Evolutionary conservation across 768 basidiomycete species (phyloP), one percentile per base, ranked within the genome.

Genomic region (Mycena pura): DNA sequence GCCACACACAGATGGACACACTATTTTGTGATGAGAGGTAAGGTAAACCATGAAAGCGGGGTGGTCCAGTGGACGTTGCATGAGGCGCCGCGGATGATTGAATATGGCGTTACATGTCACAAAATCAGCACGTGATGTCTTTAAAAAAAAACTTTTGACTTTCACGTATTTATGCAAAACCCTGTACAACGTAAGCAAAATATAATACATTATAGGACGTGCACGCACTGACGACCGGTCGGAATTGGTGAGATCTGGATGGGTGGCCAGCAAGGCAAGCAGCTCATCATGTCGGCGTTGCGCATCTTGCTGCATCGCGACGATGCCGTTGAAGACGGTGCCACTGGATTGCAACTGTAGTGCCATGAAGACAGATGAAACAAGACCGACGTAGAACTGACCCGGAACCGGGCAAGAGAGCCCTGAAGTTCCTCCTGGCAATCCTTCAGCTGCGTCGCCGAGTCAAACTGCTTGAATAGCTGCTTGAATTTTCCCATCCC

Each of bases 211-310:
- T 36, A 9, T 36, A 36, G 9, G 34, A 9, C 34, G 34, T 17
- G 34, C 34, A 9, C 9, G 17, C 17, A 40, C 50, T 14, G 50
- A 51, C n/a, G 45, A 28, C 2, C 28, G 36, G 11, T 57, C 55
- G 3, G 55, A 57, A 13, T 27, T 39, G 5, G 55, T 57, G 3
- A 57, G 27, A 2, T 57, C 55, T 15, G 55, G 55, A 10, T 57
- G 46, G 8, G n/a, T 27, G 2, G 55, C 55, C 15, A 57, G 4
- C 14, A 57, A 29, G 6, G 45, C 55, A 1, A 57, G 13, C 5
- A 57, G 45, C n/a, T 57, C 55, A 17, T 57, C 45, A 8, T 57
- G 46, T 27, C 31, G 53, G 7, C 7, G 17, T 15, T 39, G 36
- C 31, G 44, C 38, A 22, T 28, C 45, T 4, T 29, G 2, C 15